Conservation (phyloP, 2,329 filamentous ascomycete genomes). For the Passalora sequoiae region DNA sequence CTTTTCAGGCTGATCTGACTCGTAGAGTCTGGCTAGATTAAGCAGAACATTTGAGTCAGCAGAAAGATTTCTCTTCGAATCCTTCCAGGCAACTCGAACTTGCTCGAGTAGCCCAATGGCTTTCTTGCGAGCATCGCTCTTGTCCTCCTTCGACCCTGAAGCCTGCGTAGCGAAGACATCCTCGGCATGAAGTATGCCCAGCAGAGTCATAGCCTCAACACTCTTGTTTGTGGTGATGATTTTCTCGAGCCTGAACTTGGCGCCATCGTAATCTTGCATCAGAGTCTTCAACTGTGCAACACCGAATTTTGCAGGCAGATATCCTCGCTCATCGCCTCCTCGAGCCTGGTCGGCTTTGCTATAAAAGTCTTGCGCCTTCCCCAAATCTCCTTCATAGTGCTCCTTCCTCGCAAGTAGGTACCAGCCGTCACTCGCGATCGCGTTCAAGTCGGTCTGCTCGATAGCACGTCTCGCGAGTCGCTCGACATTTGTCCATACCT, state of each 20-base stretch:
- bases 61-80: conserved; percentile 74
- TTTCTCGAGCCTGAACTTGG: conserved; percentile 90
- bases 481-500: conserved; percentile 75
- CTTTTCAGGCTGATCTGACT: conserved; percentile 78
- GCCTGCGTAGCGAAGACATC: conserved; percentile 80
- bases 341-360: conserved; percentile 84
- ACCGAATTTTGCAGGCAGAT: conserved; percentile 90
- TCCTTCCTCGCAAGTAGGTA: conserved; percentile 89
- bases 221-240: conserved; percentile 64
- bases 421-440: conserved; percentile 95
- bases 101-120: conserved; percentile 78
- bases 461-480: conserved; percentile 87
- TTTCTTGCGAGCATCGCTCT: conserved; percentile 76
- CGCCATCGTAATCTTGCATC: conserved; percentile 79
- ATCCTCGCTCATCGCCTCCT: conserved; percentile 85
- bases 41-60: conserved; percentile 84
- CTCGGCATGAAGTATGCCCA: conserved; percentile 89
- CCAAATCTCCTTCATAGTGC: conserved; percentile 71
- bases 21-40: conserved; percentile 87
- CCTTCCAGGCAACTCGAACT: conserved; percentile 85
- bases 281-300: conserved; percentile 82
- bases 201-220: conserved; percentile 83
- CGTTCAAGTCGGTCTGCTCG: conserved; percentile 91
- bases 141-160: conserved; percentile 74
- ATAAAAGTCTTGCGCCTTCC: conserved; percentile 80